These are phyloP conservation scores for Mollisia scopiformis DNA, from an alignment of 2,329 filamentous ascomycete genomes.

Conservation along the genomic window DNA sequence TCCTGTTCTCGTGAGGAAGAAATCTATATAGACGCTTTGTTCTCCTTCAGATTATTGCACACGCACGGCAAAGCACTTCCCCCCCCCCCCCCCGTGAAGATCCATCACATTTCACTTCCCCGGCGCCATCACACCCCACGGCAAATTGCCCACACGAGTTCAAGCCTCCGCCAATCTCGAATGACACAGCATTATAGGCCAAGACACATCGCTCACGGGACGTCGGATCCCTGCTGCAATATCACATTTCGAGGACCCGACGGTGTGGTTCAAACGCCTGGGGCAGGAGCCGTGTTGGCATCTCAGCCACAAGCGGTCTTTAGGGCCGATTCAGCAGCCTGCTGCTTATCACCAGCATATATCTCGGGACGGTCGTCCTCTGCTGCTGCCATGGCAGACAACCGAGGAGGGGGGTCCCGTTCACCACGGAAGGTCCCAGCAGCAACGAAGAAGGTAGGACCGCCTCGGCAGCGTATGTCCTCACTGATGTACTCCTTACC, in stretches of 20 bases:
- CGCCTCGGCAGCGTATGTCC: constrained; percentile 26
- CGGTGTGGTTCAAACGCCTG: neutral
- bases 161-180: neutral
- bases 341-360: neutral
- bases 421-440: constrained; percentile 24
- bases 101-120: neutral
- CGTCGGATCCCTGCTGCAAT: neutral
- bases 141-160: neutral
- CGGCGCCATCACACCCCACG: neutral
- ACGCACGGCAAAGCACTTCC: neutral
- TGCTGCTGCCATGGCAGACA: neutral
- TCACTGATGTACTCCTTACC: constrained; percentile 37
- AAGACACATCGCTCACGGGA: neutral
- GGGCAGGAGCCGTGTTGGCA: neutral
- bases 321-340: neutral
- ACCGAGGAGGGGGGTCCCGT: neutral
- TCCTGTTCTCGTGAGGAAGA: neutral
- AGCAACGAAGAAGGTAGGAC: constrained; percentile 27
- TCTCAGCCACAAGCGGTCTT: neutral
- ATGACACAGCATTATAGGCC: neutral
- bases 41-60: neutral
- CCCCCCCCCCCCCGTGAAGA: neutral
- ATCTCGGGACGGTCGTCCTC: neutral
- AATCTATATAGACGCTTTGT: neutral
- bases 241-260: neutral